A percentile compares a stretch with the other conserved stretches of the same genome.
These are phyloP conservation scores for Tolypocladium endophyticum DNA, from an alignment of 2,329 filamentous ascomycete genomes.

Conservation along the genomic window DNA sequence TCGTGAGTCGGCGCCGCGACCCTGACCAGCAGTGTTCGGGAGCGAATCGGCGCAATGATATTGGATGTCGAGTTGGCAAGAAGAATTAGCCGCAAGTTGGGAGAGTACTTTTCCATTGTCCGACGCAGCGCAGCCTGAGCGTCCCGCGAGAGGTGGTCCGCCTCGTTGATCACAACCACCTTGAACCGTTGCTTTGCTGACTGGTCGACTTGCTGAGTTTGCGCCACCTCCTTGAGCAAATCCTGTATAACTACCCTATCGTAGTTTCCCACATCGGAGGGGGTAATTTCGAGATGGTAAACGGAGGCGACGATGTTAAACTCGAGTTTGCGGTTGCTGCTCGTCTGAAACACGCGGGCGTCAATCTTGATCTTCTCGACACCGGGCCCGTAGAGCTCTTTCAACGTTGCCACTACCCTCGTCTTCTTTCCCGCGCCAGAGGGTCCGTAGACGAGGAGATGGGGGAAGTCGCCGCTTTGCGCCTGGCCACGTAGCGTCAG, in stretches of 20 bases:
- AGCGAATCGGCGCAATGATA: conserved; percentile 97
- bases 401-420: conserved; percentile 85
- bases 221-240: conserved; percentile 91
- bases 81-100: conserved; percentile 83
- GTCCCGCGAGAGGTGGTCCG: conserved; percentile 86
- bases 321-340: conserved; percentile 91
- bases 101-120: conserved; percentile 99
- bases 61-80: conserved; percentile 95
- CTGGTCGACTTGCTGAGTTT: conserved; percentile 97
- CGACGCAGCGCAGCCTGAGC: conserved; percentile 88
- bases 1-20: conserved; percentile 80
- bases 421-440: conserved; percentile 98
- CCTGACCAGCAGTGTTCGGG: conserved; percentile 79
- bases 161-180: conserved; percentile 98
- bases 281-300: conserved; percentile 97
- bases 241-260: conserved; percentile 95
- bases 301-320: conserved; percentile 98
- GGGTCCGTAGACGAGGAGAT: conserved; percentile 92
- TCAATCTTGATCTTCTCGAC: conserved; percentile 99
- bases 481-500: conserved; percentile 45
- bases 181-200: conserved; percentile 89
- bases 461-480: conserved; percentile 93
- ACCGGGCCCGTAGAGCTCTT: conserved; percentile 88
- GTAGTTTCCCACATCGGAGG: conserved; percentile 91
- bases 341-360: conserved; percentile 90